Conservation (phyloP, 768 basidiomycete species). For the Boletellus sp. region DNA sequence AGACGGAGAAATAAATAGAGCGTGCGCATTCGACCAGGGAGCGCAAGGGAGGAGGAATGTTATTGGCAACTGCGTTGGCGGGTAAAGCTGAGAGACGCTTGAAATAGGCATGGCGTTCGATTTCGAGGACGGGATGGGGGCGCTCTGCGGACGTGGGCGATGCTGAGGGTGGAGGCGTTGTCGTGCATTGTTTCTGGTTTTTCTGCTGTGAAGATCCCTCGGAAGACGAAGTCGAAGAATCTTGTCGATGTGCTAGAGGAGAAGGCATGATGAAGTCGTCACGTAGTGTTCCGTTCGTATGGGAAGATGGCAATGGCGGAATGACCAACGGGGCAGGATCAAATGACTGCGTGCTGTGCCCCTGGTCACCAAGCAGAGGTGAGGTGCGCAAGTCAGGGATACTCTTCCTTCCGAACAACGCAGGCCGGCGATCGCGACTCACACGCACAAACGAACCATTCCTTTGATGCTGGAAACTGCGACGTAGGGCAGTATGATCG, state of each 20-base stretch:
- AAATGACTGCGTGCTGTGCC: constrained; percentile 22
- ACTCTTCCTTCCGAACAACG: constrained; percentile 67
- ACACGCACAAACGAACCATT: constrained; percentile 50
- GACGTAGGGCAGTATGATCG: constrained; percentile 31
- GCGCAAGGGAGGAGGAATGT: constrained; percentile 67
- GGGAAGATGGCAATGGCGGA: constrained; percentile 9
- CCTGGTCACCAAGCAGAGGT: constrained; percentile 34
- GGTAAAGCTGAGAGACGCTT: constrained; percentile 82
- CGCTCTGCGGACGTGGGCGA: constrained; percentile 39
- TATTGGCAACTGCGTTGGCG: constrained; percentile 51
- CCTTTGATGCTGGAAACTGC: constrained; percentile 38
- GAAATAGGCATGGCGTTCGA: constrained; percentile 91
- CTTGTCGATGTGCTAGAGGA: constrained; percentile 42
- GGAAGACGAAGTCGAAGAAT: constrained; percentile 41
- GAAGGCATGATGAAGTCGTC: constrained; percentile 38
- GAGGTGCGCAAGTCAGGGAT: constrained; percentile 75
- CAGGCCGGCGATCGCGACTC: constrained; percentile 34
- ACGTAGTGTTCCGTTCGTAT: constrained; percentile 11
- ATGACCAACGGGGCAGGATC: constrained; percentile 18
- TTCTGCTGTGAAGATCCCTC: constrained; percentile 23
- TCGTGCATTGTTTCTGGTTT: constrained; percentile 21
- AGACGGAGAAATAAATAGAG: constrained; percentile 86
- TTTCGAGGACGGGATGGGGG: constrained; percentile 49
- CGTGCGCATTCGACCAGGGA: constrained; percentile 83
- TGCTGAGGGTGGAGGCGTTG: constrained; percentile 33